Conservation (phyloP, 2,329 filamentous ascomycete species). For the Fusarium fracticaudum region DNA sequence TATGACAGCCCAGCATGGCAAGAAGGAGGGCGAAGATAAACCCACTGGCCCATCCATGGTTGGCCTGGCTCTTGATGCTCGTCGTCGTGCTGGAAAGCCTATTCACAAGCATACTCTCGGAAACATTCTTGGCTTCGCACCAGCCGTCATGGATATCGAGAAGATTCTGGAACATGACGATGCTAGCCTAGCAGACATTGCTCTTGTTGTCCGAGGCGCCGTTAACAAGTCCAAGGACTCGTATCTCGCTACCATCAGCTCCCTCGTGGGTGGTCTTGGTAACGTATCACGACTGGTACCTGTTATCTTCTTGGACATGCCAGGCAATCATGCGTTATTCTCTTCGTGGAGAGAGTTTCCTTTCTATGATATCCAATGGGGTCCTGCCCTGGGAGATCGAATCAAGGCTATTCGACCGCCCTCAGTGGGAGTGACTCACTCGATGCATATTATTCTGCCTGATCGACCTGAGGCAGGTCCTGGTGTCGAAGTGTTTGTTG, state of each 20-base stretch:
- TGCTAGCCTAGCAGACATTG: not conserved
- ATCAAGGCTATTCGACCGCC: slow-evolving; percentile 6
- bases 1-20: not conserved
- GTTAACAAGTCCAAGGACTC: slow-evolving; percentile 5
- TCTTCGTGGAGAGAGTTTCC: slow-evolving; percentile 18
- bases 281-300: not conserved
- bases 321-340: not conserved
- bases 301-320: slow-evolving; percentile 6
- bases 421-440: slow-evolving; percentile 1
- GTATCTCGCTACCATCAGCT: not conserved
- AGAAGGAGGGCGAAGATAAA: not conserved
- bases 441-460: slow-evolving; percentile 4
- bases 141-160: slow-evolving; percentile 5
- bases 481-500: slow-evolving; percentile 2
- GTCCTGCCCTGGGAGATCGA: not conserved
- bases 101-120: slow-evolving; percentile 10
- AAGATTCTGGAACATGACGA: not conserved
- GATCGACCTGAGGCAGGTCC: not conserved
- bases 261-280: not conserved
- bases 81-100: slow-evolving; percentile 1
- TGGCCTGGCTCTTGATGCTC: slow-evolving; percentile 8
- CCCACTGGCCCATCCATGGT: not conserved
- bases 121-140: slow-evolving; percentile 9
- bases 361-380: slow-evolving; percentile 17
- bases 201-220: not conserved